These are phyloP conservation scores for Aleurites moluccanus DNA, from an alignment of 441 rosid species.

Conservation along the genomic window DNA sequence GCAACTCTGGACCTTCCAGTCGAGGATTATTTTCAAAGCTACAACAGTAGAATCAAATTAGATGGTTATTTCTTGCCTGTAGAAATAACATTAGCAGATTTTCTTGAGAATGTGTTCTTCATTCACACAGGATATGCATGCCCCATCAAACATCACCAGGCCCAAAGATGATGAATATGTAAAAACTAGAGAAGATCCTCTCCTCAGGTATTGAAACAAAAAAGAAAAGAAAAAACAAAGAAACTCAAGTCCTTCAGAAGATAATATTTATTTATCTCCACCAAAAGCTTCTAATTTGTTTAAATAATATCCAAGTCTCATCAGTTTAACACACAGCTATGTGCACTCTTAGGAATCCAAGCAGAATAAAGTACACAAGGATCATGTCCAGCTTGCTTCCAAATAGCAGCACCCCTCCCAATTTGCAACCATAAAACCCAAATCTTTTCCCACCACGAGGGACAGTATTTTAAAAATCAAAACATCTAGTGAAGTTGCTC, in stretches of 20 bases:
- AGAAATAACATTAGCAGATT: neutral
- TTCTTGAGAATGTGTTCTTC: neutral
- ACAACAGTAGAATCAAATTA: conserved; percentile 21
- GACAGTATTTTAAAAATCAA: neutral
- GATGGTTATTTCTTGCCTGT: conserved; percentile 2
- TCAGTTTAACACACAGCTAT: neutral
- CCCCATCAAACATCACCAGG: neutral
- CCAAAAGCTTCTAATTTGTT: neutral
- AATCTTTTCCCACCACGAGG: neutral
- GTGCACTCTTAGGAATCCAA: too few relatives aligned
- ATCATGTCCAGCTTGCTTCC: neutral
- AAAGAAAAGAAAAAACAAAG: neutral
- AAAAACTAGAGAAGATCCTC: neutral
- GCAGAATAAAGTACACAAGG: neutral
- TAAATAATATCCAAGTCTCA: neutral
- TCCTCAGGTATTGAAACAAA: neutral
- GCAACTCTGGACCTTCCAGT: conserved; percentile 88
- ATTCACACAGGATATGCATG: neutral
- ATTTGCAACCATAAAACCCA: neutral
- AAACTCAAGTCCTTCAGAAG: neutral
- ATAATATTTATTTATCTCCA: neutral
- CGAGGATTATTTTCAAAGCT: conserved; percentile 93
- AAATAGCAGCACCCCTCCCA: neutral
- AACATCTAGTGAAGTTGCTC: neutral
- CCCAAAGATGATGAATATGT: neutral